Conservation (phyloP, 768 basidiomycete species). For the Gymnopilus junonius region DNA sequence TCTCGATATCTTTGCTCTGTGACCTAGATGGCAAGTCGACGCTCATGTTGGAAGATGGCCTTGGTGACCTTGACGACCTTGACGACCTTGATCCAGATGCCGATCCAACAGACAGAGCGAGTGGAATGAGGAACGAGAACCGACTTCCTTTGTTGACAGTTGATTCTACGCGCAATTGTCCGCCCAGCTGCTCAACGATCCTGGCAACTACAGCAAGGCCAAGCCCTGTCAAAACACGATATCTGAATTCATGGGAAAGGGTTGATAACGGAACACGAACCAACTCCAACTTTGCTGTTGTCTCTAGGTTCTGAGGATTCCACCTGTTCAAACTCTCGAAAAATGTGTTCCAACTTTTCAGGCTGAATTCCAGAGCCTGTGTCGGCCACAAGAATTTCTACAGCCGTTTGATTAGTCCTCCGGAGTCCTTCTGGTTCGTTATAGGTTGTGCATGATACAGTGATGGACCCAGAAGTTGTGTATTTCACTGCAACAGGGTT, state of each 20-base stretch:
- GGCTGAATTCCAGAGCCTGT: constrained; percentile 74
- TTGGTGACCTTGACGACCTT: constrained; percentile 25
- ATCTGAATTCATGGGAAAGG: not conserved
- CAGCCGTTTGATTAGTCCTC: constrained; percentile 48
- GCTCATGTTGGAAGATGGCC: constrained; percentile 15
- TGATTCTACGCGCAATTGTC: constrained; percentile 80
- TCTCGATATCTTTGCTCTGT: constrained; percentile 41
- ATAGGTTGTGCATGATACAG: constrained; percentile 57
- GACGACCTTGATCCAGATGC: constrained; percentile 23
- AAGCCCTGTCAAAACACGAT: constrained; percentile 45
- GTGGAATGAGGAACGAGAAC: constrained; percentile 75
- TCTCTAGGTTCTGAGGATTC: constrained; percentile 51
- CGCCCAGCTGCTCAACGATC: constrained; percentile 79
- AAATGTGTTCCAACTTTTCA: constrained; percentile 73
- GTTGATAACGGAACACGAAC: constrained; percentile 33
- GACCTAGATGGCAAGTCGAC: constrained; percentile 26
- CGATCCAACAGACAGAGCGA: constrained; percentile 44
- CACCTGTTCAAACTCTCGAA: constrained; percentile 81
- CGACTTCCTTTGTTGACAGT: constrained; percentile 65
- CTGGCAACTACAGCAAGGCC: constrained; percentile 82
- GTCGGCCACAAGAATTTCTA: constrained; percentile 74
- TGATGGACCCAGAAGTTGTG: constrained; percentile 63
- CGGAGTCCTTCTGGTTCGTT: constrained; percentile 56
- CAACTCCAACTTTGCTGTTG: constrained; percentile 47
- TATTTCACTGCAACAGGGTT: constrained; percentile 63